Conservation (phyloP, 441 rosid genomes). For the Adansonia gregorii region DNA sequence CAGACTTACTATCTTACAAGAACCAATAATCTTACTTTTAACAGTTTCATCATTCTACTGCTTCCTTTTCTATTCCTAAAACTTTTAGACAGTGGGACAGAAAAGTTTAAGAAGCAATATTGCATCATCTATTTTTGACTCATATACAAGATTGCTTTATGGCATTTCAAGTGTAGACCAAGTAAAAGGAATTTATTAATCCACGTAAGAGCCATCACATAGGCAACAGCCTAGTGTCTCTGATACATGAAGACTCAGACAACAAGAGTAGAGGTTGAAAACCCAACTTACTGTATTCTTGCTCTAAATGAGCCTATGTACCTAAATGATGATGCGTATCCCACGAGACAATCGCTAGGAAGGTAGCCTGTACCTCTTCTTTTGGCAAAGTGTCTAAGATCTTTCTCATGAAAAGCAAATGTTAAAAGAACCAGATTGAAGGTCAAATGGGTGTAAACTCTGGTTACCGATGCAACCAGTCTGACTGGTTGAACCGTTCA, state of each 20-base stretch:
- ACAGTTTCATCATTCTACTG: background rate
- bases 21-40: conserved; percentile 16
- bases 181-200: conserved; percentile 17
- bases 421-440: too few species aligned
- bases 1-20: conserved; percentile 9
- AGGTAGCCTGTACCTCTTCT: background rate
- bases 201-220: background rate
- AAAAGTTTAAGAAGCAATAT: background rate
- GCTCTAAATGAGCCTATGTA: background rate
- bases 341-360: background rate
- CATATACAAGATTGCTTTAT: background rate
- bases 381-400: background rate
- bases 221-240: background rate
- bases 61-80: conserved; percentile 6
- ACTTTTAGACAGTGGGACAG: background rate
- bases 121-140: background rate
- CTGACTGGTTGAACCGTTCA: too few species aligned
- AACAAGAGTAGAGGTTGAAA: background rate
- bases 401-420: background rate
- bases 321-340: background rate
- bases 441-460: too few species aligned
- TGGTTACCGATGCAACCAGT: too few species aligned
- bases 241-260: conserved; percentile 17
- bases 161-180: background rate
- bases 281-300: background rate